These are phyloP conservation scores for Ustilago sp. DNA, from an alignment of 1,284 basidiomycete genomes.

Conservation along the genomic window DNA sequence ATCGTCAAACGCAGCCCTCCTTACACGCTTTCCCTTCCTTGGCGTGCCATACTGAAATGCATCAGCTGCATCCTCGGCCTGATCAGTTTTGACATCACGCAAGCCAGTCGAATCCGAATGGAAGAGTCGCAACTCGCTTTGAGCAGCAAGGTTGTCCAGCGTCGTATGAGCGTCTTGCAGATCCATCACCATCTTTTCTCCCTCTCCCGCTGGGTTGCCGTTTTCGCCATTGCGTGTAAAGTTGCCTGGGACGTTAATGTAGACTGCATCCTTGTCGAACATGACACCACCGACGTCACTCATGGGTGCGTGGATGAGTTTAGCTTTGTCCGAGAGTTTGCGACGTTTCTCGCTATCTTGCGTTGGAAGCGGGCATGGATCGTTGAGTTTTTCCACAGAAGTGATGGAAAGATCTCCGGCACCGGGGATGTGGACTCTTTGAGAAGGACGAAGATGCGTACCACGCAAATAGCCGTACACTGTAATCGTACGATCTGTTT, in stretches of 20 bases:
- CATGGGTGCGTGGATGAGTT: slow-evolving; percentile 97
- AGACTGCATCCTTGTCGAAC: slow-evolving; percentile 99
- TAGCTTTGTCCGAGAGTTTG: slow-evolving; percentile 94
- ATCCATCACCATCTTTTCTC: slow-evolving; percentile 96
- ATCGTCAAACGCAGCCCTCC: slow-evolving; percentile 62
- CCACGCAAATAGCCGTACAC: slow-evolving; percentile 90
- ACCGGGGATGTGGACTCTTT: slow-evolving; percentile 90
- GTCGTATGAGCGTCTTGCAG: slow-evolving; percentile 87
- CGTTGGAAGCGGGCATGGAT: slow-evolving; percentile 95
- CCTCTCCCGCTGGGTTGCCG: slow-evolving; percentile 77
- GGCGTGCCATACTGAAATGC: slow-evolving; percentile 11
- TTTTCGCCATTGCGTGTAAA: slow-evolving; percentile 77
- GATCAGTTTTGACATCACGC: slow-evolving; percentile 12
- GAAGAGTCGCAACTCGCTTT: slow-evolving; percentile 86
- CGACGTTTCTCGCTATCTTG: slow-evolving; percentile 90
- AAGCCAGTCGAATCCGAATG: slow-evolving; percentile 75
- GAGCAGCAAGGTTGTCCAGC: slow-evolving; percentile 84
- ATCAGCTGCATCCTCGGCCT: slow-evolving; percentile 12
- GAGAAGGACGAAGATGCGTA: slow-evolving; percentile 74
- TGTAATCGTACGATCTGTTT: slow-evolving; percentile 88
- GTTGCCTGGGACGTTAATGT: slow-evolving; percentile 94
- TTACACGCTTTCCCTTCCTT: slow-evolving; percentile 40
- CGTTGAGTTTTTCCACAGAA: slow-evolving; percentile 81
- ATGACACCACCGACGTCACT: slow-evolving; percentile 96
- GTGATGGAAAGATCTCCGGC: slow-evolving; percentile 84